A percentile compares a stretch with the other conserved stretches of the same genome.
phyloP scores from a whole-genome alignment of 768 basidiomycete species.

The Lentinus tigrinus region DNA sequence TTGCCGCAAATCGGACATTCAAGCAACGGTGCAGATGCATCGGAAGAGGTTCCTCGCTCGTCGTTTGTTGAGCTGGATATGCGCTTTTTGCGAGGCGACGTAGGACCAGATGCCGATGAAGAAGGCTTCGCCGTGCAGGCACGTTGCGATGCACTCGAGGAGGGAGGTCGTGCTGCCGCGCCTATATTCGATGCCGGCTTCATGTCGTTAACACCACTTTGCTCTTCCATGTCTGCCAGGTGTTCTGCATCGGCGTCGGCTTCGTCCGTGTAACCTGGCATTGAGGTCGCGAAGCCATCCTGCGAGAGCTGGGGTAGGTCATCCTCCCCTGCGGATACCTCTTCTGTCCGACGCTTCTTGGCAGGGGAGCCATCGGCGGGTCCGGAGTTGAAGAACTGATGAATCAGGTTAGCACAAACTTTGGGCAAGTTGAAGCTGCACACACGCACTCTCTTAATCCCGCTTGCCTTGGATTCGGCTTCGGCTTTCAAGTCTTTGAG shows the following conservation, averaged over 20 bases:
- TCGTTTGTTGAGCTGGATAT: background rate
- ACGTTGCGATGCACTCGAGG: no score
- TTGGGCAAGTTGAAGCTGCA: background rate
- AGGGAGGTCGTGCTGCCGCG: background rate
- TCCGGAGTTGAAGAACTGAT: conserved; percentile 60
- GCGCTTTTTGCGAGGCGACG: background rate
- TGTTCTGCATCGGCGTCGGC: conserved; percentile 9
- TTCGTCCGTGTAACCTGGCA: conserved; percentile 26
- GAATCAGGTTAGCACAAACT: background rate
- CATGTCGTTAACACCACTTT: background rate
- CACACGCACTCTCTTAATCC: conserved; percentile 67
- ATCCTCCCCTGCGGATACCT: background rate
- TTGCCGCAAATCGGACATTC: conserved; percentile 74
- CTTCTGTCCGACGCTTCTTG: conserved; percentile 19
- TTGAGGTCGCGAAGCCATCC: conserved; percentile 25
- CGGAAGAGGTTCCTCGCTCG: background rate
- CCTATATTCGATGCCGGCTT: background rate
- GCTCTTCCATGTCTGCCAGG: background rate
- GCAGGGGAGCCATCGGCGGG: conserved; percentile 10
- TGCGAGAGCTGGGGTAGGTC: conserved; percentile 14
- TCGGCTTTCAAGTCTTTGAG: conserved; percentile 74
- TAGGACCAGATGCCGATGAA: background rate
- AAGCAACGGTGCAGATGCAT: background rate
- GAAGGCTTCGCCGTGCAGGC: background rate
- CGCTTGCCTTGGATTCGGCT: conserved; percentile 37